Evolutionary conservation across 495 filamentous ascomycete species (phyloP), one percentile per base, ranked within the genome.

Genomic region (Xylaria cubensis): DNA sequence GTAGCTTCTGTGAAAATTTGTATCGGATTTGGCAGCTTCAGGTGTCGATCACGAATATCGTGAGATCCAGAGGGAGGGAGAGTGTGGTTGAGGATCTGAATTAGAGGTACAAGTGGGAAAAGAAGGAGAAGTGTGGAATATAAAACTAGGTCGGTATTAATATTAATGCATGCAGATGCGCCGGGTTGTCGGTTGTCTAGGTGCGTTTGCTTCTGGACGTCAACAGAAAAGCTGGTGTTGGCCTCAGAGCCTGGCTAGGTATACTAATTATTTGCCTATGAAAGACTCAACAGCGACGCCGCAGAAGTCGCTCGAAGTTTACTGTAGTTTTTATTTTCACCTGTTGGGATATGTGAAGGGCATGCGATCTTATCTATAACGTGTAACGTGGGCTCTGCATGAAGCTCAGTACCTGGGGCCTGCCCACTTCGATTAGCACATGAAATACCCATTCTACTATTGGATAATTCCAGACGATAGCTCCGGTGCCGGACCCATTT

Each of bases 361-460:
- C 65, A 67, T 67, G 50, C 44, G 65, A 67, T 56, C 8, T 34
- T 36, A 10, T n/a, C 29, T 36, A 36, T 5, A 34, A 29, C 53
- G 29, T 51, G 55, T 65, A 65, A 44, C 44, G 42, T 51, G 64
- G 58, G 32, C 9, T 46, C 64, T 67, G 64, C 64, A 41, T 51
- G 10, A 12, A 41, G 15, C 17, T 26, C 8, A 5, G 55, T 29
- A 32, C 24, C 55, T 34, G 24, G 56, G 7, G 2, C 56, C 56
- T 39, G 56, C 56, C 56, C 15, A 15, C 12, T 13, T 9, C 32
- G 1, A 61, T 61, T 59, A 17, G 32, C 34, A 63, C 29, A 32
- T 67, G 34, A 24, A 67, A 44, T 67, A 44, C 36, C 13, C 34
- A 26, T 42, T n/a, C 9, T 56, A 21, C 50, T 56, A 67, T 67